These are phyloP conservation scores for Metschnikowia continentalis DNA, from an alignment of 805 yeast genomes.

Conservation along the genomic window DNA sequence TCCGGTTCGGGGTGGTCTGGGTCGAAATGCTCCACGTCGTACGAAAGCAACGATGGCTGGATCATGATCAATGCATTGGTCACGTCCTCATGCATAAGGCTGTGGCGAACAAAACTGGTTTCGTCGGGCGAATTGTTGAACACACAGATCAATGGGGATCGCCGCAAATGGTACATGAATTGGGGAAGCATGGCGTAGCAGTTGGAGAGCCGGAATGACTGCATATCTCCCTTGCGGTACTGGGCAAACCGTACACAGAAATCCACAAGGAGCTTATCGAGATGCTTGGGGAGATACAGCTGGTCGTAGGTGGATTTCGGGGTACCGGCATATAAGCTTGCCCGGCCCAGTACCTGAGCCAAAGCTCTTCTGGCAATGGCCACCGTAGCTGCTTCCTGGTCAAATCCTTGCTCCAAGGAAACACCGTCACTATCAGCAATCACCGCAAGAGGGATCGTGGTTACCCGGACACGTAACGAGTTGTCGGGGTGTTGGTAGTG, in stretches of 20 bases:
- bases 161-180: constrained; percentile 61
- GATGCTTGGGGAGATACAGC: constrained; percentile 41
- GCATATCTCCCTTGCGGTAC: constrained; percentile 44
- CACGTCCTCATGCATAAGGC: constrained; percentile 58
- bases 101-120: constrained; percentile 60
- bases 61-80: constrained; percentile 61
- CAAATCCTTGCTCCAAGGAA: constrained; percentile 49
- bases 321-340: constrained; percentile 1
- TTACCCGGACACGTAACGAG: constrained; percentile 53
- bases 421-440: constrained; percentile 36
- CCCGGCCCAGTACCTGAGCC: constrained; percentile 9
- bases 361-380: constrained; percentile 54
- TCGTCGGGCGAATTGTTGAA: constrained; percentile 73
- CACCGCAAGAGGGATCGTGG: constrained; percentile 49
- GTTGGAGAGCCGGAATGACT: constrained; percentile 47
- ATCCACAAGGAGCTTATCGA: constrained; percentile 46
- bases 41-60: constrained; percentile 63
- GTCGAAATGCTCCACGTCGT: constrained; percentile 43
- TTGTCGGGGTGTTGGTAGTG: constrained; percentile 62
- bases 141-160: constrained; percentile 62
- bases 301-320: constrained; percentile 19
- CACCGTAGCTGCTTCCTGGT: constrained; percentile 68
- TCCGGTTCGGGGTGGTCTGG: constrained; percentile 46
- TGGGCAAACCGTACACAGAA: constrained; percentile 45
- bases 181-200: constrained; percentile 58